Conservation (phyloP, 345 rosid species). For the Citrus reticulata region DNA sequence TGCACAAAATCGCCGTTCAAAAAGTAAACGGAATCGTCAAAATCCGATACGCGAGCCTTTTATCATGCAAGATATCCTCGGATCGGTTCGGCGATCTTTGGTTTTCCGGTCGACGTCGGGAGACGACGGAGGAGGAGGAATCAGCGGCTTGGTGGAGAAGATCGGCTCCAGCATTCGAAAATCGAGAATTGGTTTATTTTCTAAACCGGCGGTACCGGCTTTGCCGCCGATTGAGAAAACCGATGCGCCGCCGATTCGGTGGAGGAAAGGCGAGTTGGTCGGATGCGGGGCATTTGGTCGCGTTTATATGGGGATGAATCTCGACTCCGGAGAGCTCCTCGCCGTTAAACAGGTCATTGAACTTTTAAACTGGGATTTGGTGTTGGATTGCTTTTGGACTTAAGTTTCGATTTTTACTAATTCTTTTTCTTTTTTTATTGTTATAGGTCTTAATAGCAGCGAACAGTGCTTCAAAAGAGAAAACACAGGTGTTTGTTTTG, state of each 20-base stretch:
- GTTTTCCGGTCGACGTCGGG: constrained; percentile 56
- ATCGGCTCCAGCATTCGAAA: constrained; percentile 67
- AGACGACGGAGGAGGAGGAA: constrained; percentile 36
- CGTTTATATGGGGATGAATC: constrained; percentile 76
- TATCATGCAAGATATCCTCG: constrained; percentile 72
- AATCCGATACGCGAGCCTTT: not conserved
- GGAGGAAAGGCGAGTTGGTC: constrained; percentile 75
- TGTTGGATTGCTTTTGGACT: not conserved
- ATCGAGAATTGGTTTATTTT: constrained; percentile 60
- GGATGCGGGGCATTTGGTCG: constrained; percentile 70
- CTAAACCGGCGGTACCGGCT: constrained; percentile 42
- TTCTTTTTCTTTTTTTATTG: not conserved
- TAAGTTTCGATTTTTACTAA: not conserved
- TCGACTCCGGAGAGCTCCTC: constrained; percentile 80
- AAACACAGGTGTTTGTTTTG: constrained; percentile 46
- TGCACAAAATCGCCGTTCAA: not conserved
- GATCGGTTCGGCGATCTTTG: constrained; percentile 84
- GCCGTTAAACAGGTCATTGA: constrained; percentile 61
- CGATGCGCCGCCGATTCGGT: constrained; percentile 63
- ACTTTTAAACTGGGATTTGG: not conserved
- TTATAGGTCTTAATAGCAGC: constrained; percentile 59
- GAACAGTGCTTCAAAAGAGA: constrained; percentile 66
- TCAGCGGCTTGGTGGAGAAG: constrained; percentile 61
- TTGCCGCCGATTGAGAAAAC: constrained; percentile 34
- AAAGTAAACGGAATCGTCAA: not conserved